Evolutionary conservation across 129 eudicot species (phyloP).

Genomic region (Lactuca sativa): DNA sequence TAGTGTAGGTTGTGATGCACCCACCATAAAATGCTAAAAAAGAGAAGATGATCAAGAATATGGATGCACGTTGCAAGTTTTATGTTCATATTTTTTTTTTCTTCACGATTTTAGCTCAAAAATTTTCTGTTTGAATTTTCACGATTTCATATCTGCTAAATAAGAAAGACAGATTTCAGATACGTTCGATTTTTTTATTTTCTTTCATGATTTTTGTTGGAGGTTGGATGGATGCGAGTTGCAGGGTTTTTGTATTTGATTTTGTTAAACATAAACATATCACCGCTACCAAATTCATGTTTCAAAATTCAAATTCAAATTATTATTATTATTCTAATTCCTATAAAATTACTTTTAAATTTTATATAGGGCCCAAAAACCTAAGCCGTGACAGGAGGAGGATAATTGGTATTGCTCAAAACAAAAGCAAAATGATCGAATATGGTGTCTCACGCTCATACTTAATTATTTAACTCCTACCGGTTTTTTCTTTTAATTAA

Average conservation of each 20-base stretch:
- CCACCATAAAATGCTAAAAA: too few species aligned
- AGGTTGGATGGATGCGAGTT: too few species aligned
- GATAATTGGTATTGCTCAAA: slow-evolving; percentile 26
- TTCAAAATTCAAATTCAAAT: slow-evolving; percentile 8
- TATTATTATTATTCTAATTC: slow-evolving; percentile 3
- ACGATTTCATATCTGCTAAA: too few species aligned
- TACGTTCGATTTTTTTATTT: too few species aligned
- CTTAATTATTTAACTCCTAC: not conserved
- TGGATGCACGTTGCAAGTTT: too few species aligned
- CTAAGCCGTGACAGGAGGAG: slow-evolving; percentile 29
- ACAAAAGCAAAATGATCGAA: slow-evolving; percentile 2
- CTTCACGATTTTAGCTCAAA: too few species aligned
- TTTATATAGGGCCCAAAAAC: slow-evolving; percentile 11
- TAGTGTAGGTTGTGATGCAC: too few species aligned
- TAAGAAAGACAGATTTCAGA: too few species aligned
- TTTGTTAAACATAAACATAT: not conserved
- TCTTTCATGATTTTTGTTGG: too few species aligned
- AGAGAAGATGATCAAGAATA: too few species aligned
- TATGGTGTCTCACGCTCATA: slow-evolving; percentile 15
- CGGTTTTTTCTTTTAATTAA: slow-evolving; percentile 2
- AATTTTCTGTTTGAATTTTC: too few species aligned
- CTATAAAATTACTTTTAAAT: not conserved
- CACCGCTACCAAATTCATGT: slow-evolving; percentile 18
- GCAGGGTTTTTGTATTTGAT: not conserved
- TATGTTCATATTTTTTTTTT: too few species aligned